Conservation (phyloP, 768 basidiomycete genomes). For the Suillus plorans region DNA sequence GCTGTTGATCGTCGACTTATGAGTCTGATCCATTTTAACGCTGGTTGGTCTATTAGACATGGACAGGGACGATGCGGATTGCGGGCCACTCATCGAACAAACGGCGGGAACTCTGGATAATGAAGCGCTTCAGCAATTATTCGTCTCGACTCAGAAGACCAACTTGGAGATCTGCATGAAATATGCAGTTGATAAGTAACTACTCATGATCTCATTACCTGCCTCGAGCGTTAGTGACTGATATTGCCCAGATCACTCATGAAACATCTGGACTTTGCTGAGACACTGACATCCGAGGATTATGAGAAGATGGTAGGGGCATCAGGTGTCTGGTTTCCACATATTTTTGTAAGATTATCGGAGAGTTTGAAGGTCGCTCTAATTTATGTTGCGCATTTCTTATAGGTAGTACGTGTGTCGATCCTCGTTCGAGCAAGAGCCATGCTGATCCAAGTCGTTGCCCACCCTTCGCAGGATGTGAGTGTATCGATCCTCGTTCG, state of each 20-base stretch:
- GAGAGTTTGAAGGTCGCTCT: not conserved
- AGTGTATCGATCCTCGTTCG: no score
- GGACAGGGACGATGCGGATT: not conserved
- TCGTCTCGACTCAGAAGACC: not conserved
- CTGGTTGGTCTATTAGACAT: not conserved
- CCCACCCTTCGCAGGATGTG: no score
- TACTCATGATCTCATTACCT: not conserved
- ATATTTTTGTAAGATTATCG: not conserved
- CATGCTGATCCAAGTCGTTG: no score
- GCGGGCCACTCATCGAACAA: not conserved
- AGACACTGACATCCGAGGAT: not conserved
- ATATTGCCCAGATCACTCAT: not conserved
- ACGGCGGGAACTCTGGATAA: not conserved
- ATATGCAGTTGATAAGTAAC: not conserved
- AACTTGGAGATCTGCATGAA: not conserved
- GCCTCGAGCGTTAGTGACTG: not conserved
- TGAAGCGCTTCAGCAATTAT: not conserved
- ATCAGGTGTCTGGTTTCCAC: not conserved
- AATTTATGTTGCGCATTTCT: not conserved
- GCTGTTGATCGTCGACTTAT: not conserved
- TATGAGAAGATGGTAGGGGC: not conserved
- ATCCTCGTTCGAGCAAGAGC: not conserved
- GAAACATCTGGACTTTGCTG: not conserved
- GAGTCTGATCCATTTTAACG: not conserved
- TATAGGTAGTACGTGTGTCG: not conserved